Conservation (phyloP, 306 rosid species). For the Adenanthera pavonina region DNA sequence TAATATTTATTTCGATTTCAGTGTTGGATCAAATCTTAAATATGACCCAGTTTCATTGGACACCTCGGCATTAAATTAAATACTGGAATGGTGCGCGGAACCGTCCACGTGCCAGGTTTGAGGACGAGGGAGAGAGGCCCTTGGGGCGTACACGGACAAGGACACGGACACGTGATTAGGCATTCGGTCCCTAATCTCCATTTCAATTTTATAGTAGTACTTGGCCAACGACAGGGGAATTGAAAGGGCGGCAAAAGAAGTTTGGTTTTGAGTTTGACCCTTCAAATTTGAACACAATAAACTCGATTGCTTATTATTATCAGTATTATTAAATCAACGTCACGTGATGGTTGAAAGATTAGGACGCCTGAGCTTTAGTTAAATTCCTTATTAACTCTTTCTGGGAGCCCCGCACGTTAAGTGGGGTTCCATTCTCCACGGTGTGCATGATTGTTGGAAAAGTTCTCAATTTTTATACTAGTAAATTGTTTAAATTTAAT, state of each 20-base stretch:
- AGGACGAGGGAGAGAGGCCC: background rate
- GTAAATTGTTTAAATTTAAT: too few species aligned
- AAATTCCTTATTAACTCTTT: too few species aligned
- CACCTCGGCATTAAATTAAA: background rate
- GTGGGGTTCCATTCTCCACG: too few species aligned
- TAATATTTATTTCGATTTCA: too few species aligned
- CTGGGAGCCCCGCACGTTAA: too few species aligned
- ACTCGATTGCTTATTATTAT: too few species aligned
- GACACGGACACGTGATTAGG: constrained; percentile 7
- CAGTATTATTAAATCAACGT: background rate
- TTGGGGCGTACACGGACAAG: background rate
- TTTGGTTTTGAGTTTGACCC: background rate
- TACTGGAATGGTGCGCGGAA: background rate
- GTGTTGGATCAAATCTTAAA: too few species aligned
- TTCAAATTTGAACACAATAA: background rate
- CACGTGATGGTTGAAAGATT: background rate
- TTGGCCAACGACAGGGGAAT: too few species aligned
- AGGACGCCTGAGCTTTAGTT: too few species aligned
- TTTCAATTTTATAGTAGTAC: too few species aligned
- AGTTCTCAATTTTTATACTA: too few species aligned
- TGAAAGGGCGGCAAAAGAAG: background rate
- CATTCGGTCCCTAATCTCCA: background rate
- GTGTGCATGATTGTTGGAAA: too few species aligned
- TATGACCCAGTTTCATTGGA: background rate
- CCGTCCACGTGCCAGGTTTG: background rate